A percentile compares a stretch with the other conserved stretches of the same genome.
These are phyloP conservation scores for Fraxinus platypoda DNA, from an alignment of 305 asterid genomes.

Conservation along the genomic window DNA sequence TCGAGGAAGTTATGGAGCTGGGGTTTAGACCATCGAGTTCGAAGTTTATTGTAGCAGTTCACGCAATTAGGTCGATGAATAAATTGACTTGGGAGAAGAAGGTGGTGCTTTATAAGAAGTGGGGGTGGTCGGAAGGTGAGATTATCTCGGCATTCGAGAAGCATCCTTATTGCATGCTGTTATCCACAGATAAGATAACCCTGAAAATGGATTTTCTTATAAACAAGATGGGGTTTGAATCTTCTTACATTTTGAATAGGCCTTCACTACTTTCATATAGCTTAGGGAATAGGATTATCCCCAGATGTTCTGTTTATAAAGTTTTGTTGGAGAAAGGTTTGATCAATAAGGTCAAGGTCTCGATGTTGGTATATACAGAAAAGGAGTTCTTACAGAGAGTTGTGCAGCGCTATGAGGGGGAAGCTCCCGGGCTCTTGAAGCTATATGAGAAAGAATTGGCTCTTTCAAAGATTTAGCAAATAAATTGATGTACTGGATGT, in stretches of 20 bases:
- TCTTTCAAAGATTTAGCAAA: neutral
- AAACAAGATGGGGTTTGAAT: slow-evolving; percentile 21
- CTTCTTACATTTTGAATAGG: neutral
- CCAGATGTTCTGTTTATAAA: slow-evolving; percentile 24
- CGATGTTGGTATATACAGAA: neutral
- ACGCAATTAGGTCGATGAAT: slow-evolving; percentile 16
- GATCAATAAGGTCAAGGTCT: neutral
- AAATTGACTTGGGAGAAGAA: slow-evolving; percentile 26
- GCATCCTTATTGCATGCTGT: slow-evolving; percentile 17
- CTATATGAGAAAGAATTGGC: slow-evolving; percentile 8
- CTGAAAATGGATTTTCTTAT: slow-evolving; percentile 20
- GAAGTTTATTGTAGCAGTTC: slow-evolving; percentile 19
- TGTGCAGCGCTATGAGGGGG: slow-evolving; percentile 1
- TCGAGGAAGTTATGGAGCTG: slow-evolving; percentile 28
- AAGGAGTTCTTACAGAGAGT: neutral
- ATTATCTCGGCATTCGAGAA: slow-evolving; percentile 28
- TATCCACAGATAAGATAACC: slow-evolving; percentile 23
- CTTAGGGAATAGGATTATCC: slow-evolving; percentile 23
- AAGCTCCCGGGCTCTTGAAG: slow-evolving; percentile 26
- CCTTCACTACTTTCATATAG: slow-evolving; percentile 16
- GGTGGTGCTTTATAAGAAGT: slow-evolving; percentile 24
- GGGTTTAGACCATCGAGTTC: slow-evolving; percentile 6
- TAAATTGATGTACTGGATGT: neutral
- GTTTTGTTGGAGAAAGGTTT: slow-evolving; percentile 26
- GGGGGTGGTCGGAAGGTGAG: slow-evolving; percentile 30